phyloP scores from a whole-genome alignment of 495 filamentous ascomycete genomes.

The Cercophora newfieldiana region DNA sequence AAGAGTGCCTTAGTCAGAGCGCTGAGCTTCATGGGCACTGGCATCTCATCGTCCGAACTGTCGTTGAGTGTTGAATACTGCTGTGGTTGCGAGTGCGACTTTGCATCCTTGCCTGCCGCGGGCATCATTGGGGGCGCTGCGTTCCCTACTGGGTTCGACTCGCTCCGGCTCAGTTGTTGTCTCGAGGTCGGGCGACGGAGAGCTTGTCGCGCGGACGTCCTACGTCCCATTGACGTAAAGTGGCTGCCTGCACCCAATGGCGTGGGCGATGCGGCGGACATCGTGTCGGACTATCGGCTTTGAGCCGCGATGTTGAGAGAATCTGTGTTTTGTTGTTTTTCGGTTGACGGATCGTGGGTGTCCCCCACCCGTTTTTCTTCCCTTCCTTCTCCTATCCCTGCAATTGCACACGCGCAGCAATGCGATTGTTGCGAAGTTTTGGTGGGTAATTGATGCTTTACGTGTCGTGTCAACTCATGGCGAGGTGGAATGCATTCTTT shows the following conservation, averaged over 20 bases:
- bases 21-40: constrained; percentile 74
- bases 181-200: constrained; percentile 39
- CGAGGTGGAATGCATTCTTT: constrained; percentile 27
- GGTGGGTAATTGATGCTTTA: constrained; percentile 35
- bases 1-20: constrained; percentile 76
- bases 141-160: constrained; percentile 36
- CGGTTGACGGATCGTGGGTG: background rate
- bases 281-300: constrained; percentile 12
- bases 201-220: constrained; percentile 46
- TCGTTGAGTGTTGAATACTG: constrained; percentile 47
- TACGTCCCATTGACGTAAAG: constrained; percentile 38
- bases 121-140: constrained; percentile 16
- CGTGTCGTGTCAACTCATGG: constrained; percentile 35
- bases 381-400: background rate
- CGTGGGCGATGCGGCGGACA: constrained; percentile 42
- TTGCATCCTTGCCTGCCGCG: constrained; percentile 20
- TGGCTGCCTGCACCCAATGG: constrained; percentile 37
- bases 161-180: constrained; percentile 36
- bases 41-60: constrained; percentile 74
- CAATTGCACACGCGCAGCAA: constrained; percentile 9
- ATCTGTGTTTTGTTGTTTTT: background rate
- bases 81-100: constrained; percentile 28
- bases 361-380: background rate
- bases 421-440: constrained; percentile 16
- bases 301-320: background rate